Base-by-base conservation (phyloP, 352 stramenopile genomes). In the Phytophthora vignae region DNA sequence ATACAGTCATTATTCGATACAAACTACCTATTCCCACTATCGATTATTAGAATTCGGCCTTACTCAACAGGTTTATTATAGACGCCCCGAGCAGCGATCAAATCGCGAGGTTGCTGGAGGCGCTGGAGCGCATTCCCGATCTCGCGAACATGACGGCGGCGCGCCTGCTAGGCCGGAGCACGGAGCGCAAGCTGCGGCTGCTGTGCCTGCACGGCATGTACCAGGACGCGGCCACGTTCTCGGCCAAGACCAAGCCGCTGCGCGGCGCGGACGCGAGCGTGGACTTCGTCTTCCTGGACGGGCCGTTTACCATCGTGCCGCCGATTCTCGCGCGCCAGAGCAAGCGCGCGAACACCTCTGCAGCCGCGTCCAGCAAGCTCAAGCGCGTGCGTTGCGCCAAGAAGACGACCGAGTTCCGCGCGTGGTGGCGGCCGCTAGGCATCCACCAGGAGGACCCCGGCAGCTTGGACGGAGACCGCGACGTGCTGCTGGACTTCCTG, bases 171-270 rank as follows among this genome's bases (percentile, higher is more conserved):
- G 61, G 61, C 50, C 71, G 53, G 21, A 53, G 54, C 49, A 59
- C 52, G 21, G 66, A 55, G 19, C 73, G 76, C 52, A 87, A 86
- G 60, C 72, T 95, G 54, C 85, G 87, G 21, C 73, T 96, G 58
- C 63, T 96, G 53, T 96, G 88, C 74, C 83, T 96, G 29, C 88
- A 96, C 59, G 88, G 88, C 56, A 96, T 96, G 87, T 96, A 94
- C 76, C 88, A 96, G 76, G 90, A 94, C 56, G 83, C 76, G 57
- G 69, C 74, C 31, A 85, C 85, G 9, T 94, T 96, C 27, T 61
- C 72, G 49, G 65, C 64, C 70, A 96, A 96, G 82, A 96, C 80
- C 21, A 81, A 83, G 59, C 85, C 87, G 31, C 55, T 95, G 50
- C 78, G 77, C 21, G 64, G 69, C 12, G 53, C 67, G 3, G 73